Conservation (phyloP, 805 yeast genomes). For the Jamesozyma piceae region DNA sequence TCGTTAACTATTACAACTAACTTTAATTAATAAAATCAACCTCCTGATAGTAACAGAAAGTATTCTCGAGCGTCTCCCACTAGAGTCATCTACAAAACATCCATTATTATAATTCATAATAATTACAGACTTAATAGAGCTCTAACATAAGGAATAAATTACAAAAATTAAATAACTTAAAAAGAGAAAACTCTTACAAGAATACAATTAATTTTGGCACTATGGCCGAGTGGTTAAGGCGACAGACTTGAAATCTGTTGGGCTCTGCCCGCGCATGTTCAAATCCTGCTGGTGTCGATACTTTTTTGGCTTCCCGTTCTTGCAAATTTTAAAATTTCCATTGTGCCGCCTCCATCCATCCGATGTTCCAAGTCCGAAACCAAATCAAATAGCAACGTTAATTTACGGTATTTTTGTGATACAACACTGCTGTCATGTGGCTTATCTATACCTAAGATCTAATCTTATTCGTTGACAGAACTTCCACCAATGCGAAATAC, state of each 20-base stretch:
- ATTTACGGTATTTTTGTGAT: too few species aligned
- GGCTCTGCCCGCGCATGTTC: slow-evolving; percentile 10
- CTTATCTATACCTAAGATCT: not conserved
- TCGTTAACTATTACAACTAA: too few species aligned
- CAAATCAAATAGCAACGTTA: too few species aligned
- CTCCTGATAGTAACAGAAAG: too few species aligned
- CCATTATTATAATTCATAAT: too few species aligned
- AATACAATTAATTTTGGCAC: slow-evolving; percentile 1
- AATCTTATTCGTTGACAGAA: not conserved
- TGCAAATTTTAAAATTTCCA: too few species aligned
- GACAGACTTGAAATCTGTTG: slow-evolving; percentile 10
- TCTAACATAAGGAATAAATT: too few species aligned
- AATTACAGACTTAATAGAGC: too few species aligned
- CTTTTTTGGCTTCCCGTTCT: slow-evolving; percentile 1
- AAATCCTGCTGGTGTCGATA: slow-evolving; percentile 9
- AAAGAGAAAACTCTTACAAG: not conserved
- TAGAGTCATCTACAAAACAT: too few species aligned
- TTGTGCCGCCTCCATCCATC: not conserved
- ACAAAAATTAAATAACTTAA: too few species aligned
- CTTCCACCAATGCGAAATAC: not conserved
- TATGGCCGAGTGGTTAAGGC: slow-evolving; percentile 10
- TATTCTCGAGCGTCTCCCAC: too few species aligned
- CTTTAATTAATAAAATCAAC: not conserved
- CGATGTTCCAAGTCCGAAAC: not conserved
- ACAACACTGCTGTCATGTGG: too few species aligned